A percentile compares a stretch with the other conserved stretches of the same genome.
Evolutionary conservation across 495 filamentous ascomycete species (phyloP).

Genomic region (Tuber brumale): DNA sequence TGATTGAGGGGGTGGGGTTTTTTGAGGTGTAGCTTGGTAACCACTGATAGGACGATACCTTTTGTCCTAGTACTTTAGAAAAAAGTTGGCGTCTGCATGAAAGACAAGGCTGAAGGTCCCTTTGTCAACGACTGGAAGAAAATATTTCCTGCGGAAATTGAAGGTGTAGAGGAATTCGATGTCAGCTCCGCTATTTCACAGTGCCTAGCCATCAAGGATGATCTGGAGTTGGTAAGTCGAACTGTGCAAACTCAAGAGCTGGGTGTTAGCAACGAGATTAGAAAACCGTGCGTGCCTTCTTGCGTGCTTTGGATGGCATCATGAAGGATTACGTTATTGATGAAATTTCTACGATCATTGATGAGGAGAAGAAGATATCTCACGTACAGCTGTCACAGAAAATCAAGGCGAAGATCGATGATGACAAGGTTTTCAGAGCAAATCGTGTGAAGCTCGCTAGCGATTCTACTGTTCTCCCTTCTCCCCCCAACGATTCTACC

Average conservation of each 20-base stretch:
- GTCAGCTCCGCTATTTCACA: slow-evolving; percentile 71
- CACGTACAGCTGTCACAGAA: slow-evolving; percentile 75
- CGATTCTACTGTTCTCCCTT: too few relatives aligned
- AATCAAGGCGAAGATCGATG: too few relatives aligned
- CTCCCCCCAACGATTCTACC: too few relatives aligned
- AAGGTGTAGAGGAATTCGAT: too few relatives aligned
- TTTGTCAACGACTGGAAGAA: slow-evolving; percentile 96
- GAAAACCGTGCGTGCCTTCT: too few relatives aligned
- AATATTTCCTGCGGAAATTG: slow-evolving; percentile 62
- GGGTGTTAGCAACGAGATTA: slow-evolving; percentile 34
- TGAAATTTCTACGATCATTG: slow-evolving; percentile 90
- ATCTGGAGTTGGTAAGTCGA: slow-evolving; percentile 67
- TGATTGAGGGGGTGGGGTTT: too few relatives aligned
- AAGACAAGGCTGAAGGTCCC: slow-evolving; percentile 75
- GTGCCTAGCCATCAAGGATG: slow-evolving; percentile 86
- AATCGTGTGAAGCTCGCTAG: too few relatives aligned
- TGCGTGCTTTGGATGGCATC: slow-evolving; percentile 83
- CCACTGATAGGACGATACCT: too few relatives aligned
- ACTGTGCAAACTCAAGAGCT: not conserved
- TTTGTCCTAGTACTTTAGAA: too few relatives aligned
- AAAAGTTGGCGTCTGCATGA: slow-evolving; percentile 80
- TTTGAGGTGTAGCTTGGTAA: too few relatives aligned
- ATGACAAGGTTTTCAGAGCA: slow-evolving; percentile 84
- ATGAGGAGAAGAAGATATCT: slow-evolving; percentile 92
- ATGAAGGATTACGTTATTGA: slow-evolving; percentile 94